Conservation (phyloP, 495 filamentous ascomycete species). For the Talaromyces thailandensis region DNA sequence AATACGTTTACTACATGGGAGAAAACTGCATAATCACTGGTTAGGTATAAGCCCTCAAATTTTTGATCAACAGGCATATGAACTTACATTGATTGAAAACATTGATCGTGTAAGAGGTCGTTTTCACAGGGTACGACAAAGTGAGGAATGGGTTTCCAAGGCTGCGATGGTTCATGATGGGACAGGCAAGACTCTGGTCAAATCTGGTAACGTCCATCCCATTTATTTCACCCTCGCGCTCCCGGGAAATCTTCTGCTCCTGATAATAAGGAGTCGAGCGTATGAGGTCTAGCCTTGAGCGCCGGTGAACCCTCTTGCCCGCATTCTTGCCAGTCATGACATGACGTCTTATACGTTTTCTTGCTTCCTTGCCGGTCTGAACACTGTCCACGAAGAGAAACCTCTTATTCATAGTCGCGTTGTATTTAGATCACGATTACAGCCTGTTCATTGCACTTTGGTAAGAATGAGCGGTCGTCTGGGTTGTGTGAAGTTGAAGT, state of each 20-base stretch:
- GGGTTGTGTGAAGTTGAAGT: neutral
- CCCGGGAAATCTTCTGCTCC: neutral
- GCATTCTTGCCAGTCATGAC: conserved; percentile 23
- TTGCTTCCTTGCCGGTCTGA: conserved; percentile 8
- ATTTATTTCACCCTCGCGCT: neutral
- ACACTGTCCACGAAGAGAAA: conserved; percentile 17
- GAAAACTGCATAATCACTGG: conserved; percentile 1
- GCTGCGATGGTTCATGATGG: neutral
- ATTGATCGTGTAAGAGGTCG: conserved; percentile 9
- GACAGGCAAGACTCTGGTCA: neutral
- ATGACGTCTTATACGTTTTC: conserved; percentile 18
- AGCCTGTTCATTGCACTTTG: neutral
- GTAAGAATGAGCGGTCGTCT: neutral
- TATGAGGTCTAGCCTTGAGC: conserved; percentile 11
- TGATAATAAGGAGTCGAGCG: neutral
- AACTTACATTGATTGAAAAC: conserved; percentile 12
- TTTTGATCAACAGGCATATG: neutral
- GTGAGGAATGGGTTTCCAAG: conserved; percentile 8
- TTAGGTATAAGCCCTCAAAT: neutral
- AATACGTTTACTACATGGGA: conserved; percentile 9
- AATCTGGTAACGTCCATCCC: neutral
- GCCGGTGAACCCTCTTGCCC: conserved; percentile 16
- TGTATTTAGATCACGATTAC: neutral
- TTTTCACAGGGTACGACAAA: conserved; percentile 7
- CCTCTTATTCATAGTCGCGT: conserved; percentile 3